phyloP scores from a whole-genome alignment of 345 rosid species.

The Lepidium sativum region DNA sequence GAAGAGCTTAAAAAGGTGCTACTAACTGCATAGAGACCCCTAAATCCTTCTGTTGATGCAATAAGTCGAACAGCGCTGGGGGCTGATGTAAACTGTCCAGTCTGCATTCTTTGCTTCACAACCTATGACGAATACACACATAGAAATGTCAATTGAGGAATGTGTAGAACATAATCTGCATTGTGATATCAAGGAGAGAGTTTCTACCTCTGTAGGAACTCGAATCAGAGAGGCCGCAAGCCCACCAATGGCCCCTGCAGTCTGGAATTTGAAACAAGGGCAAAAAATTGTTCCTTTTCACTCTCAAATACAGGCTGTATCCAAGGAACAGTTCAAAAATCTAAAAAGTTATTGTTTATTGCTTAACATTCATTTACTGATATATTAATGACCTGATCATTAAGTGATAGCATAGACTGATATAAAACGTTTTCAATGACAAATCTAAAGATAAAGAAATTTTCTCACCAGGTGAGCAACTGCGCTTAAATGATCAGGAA shows the following conservation, averaged over 20 bases:
- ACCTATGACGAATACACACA: slow-evolving; percentile 44
- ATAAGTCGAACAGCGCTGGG: slow-evolving; percentile 75
- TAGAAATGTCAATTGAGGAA: background rate
- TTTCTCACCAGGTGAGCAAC: slow-evolving; percentile 75
- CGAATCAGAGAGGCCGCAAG: slow-evolving; percentile 87
- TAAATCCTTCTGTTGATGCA: slow-evolving; percentile 67
- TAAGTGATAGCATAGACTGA: background rate
- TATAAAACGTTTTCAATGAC: background rate
- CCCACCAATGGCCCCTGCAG: slow-evolving; percentile 95
- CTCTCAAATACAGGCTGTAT: background rate
- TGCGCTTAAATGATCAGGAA: slow-evolving; percentile 85
- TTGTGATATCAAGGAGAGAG: background rate
- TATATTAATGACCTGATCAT: background rate
- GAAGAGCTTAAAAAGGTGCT: background rate
- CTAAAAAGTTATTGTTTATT: background rate
- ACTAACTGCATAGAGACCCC: slow-evolving; percentile 87
- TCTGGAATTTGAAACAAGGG: slow-evolving; percentile 32
- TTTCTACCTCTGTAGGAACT: slow-evolving; percentile 85
- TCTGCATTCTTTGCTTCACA: slow-evolving; percentile 93
- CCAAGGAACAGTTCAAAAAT: background rate
- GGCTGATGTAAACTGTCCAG: slow-evolving; percentile 84
- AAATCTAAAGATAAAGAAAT: slow-evolving; percentile 5
- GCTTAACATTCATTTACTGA: background rate
- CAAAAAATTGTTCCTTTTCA: background rate
- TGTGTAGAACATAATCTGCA: background rate